These are phyloP conservation scores for Tulasnella sp. DNA, from an alignment of 768 basidiomycete genomes.

Conservation along the genomic window DNA sequence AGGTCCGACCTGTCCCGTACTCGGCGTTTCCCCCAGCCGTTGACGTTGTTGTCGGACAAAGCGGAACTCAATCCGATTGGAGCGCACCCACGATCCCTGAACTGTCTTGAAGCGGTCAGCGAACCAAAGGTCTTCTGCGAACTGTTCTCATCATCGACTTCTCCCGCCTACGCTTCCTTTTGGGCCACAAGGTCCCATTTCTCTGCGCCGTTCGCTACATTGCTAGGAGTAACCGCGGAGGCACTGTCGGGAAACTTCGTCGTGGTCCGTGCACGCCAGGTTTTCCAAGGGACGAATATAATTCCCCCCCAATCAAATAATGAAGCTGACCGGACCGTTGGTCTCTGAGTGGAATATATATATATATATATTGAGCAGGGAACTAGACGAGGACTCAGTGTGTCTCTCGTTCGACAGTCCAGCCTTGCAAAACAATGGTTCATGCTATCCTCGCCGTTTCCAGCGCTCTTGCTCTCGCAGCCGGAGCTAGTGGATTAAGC, in stretches of 20 bases:
- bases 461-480: constrained; percentile 1
- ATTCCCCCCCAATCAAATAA: neutral
- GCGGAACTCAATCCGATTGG: constrained; percentile 3
- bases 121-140: neutral
- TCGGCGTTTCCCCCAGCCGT: constrained; percentile 1
- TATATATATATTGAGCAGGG: constrained; percentile 3
- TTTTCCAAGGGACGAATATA: neutral
- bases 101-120: neutral
- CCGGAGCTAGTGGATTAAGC: neutral
- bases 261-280: neutral
- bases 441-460: neutral
- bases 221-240: neutral
- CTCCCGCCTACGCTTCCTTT: constrained; percentile 5
- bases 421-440: neutral
- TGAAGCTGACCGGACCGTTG: neutral
- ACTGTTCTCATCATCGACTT: constrained; percentile 4
- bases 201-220: neutral
- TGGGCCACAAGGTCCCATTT: neutral
- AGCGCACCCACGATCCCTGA: constrained; percentile 11
- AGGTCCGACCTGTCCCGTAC: neutral
- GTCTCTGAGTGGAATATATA: neutral
- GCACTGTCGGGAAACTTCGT: neutral
- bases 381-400: neutral
- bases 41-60: neutral
- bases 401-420: neutral